A percentile compares a stretch with the other conserved stretches of the same genome.
Conservation (phyloP, 2,329 filamentous ascomycete genomes). For the Tothia fuscella region DNA sequence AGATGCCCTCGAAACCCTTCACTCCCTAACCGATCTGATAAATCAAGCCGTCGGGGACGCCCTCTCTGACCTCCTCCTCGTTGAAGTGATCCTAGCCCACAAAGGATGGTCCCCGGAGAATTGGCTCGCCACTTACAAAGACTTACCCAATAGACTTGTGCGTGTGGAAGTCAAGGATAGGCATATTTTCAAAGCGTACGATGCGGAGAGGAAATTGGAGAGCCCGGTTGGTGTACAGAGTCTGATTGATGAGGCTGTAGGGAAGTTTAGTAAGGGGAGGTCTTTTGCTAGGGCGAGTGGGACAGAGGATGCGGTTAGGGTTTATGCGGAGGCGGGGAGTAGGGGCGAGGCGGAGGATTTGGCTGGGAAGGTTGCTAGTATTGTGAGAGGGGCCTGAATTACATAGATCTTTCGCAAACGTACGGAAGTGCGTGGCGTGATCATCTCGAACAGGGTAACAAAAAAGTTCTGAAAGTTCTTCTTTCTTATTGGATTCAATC, state of each 20-base stretch:
- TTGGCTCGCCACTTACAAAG: constrained; percentile 86
- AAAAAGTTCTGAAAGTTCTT: no score
- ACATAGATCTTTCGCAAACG: no score
- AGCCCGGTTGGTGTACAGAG: constrained; percentile 68
- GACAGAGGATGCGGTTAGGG: constrained; percentile 89
- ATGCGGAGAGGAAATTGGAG: constrained; percentile 80
- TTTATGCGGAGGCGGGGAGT: constrained; percentile 90
- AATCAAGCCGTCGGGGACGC: constrained; percentile 98
- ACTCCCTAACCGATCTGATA: constrained; percentile 77
- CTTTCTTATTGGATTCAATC: no score
- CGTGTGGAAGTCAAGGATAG: constrained; percentile 83
- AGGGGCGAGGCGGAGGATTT: constrained; percentile 84
- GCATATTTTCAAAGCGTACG: constrained; percentile 79
- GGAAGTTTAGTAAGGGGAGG: constrained; percentile 80
- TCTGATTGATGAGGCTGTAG: constrained; percentile 76
- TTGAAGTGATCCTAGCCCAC: constrained; percentile 91
- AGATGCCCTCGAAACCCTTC: constrained; percentile 73
- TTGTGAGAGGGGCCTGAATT: no score
- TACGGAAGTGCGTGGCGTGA: no score
- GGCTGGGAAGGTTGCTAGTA: constrained; percentile 66
- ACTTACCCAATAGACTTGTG: constrained; percentile 90
- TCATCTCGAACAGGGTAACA: no score
- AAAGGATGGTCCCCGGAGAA: constrained; percentile 83
- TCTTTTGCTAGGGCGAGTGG: constrained; percentile 87
- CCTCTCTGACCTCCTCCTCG: constrained; percentile 87